Base-by-base conservation (phyloP, 345 rosid genomes). In the Aquilaria sinensis region DNA sequence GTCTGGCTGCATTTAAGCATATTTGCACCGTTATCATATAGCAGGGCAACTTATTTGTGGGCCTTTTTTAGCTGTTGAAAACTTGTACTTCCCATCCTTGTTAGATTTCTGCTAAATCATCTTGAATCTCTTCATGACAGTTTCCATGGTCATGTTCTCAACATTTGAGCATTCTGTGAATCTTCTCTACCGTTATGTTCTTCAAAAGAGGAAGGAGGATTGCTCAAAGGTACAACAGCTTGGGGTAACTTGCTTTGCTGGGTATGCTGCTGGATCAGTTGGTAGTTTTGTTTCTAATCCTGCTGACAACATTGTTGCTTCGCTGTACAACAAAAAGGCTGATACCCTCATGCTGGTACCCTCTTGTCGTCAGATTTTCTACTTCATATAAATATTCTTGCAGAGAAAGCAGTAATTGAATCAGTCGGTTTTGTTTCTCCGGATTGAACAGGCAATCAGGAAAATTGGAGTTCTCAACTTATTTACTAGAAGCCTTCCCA, bases 161-260 rank as follows among this genome's bases (percentile, higher is more conserved):
- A 80, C 88, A 23, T 83, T 85, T 70, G 87, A 85, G 81, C 86
- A 85, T 67, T 82, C 84, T 0, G 80, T 83, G 9, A 81, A 78
- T 67, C 70, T 82, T 52, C 53, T 79, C 15, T 85, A 83, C 61
- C 70, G 65, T 9, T 74, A 69, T 5, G 63, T 83, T 10, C 65
- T 79, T 57, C 58, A 65, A 51, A 77, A 74, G 51, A 61, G 74
- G 61, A 85, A 79, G 72, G 80, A 79, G 65, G 84, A 85, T 48
- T 79, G 91, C 72, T 80, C 86, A 43, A 83, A 56, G 58, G 51
- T 63, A 64, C 83, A 79, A 75, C 85, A 83, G 66, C 86, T 85
- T 0, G 88, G 88, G 64, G 86, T 85, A 50, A 80, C 91, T 57
- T 83, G 86, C 77, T 62, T 83, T 58, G 86, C 91, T 73, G 91